Conservation (phyloP, 2,329 filamentous ascomycete species). For the Aspergillus caelatus region DNA sequence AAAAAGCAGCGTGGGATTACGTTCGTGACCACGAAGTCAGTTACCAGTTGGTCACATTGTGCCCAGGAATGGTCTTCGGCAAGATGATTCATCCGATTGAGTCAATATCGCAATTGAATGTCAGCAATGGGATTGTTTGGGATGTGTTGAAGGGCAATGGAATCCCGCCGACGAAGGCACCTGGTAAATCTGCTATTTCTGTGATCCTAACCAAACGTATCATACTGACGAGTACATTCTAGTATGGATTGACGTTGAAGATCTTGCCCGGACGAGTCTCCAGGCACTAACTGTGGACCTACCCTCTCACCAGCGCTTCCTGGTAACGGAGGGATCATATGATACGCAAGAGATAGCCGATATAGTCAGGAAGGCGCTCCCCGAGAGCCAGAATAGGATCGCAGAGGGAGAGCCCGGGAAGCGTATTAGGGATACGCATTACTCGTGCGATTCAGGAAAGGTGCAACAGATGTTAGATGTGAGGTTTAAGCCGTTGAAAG, state of each 20-base stretch:
- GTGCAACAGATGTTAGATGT: constrained; percentile 49
- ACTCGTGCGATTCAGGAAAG: constrained; percentile 54
- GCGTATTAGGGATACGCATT: constrained; percentile 28
- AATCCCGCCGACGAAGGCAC: constrained; percentile 29
- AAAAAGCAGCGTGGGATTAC: constrained; percentile 30
- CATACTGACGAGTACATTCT: neutral
- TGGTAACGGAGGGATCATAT: constrained; percentile 31
- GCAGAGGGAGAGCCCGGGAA: constrained; percentile 29
- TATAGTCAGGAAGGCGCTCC: constrained; percentile 21
- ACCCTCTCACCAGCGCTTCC: constrained; percentile 24
- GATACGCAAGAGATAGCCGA: constrained; percentile 35
- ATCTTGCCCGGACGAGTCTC: constrained; percentile 22
- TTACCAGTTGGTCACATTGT: constrained; percentile 22
- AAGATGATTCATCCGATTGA: constrained; percentile 26
- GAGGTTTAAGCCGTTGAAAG: constrained; percentile 31
- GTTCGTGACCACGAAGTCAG: constrained; percentile 20
- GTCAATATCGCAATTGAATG: constrained; percentile 27
- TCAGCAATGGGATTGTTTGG: constrained; percentile 34
- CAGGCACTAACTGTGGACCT: constrained; percentile 19
- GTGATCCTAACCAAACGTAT: too few relatives aligned
- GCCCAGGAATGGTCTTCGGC: constrained; percentile 34
- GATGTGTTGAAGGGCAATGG: constrained; percentile 25
- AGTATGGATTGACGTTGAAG: constrained; percentile 29
- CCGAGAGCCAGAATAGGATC: constrained; percentile 16
- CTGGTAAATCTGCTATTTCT: constrained; percentile 14